These are phyloP conservation scores for Gaeumannomyces sp. DNA, from an alignment of 2,329 filamentous ascomycete genomes.

Conservation along the genomic window DNA sequence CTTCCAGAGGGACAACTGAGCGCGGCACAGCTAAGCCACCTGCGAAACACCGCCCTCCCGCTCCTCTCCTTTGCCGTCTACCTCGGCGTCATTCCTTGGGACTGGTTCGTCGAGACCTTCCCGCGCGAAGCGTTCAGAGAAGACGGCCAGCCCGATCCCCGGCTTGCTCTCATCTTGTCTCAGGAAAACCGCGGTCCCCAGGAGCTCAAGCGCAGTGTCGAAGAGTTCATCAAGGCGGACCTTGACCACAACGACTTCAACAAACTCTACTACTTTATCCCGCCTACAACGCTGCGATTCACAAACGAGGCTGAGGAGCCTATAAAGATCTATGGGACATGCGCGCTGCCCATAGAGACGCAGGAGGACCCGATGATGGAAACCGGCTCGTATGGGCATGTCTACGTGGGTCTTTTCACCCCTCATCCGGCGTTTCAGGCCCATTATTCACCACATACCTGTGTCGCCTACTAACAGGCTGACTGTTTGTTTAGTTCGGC, in stretches of 20 bases:
- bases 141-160: no score
- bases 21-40: background rate
- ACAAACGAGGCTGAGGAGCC: background rate
- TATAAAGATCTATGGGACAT: background rate
- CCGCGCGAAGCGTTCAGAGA: background rate
- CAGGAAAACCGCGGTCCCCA: no score
- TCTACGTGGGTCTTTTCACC: background rate
- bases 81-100: background rate
- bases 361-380: background rate
- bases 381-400: background rate
- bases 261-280: background rate
- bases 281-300: background rate
- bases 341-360: background rate
- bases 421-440: no score
- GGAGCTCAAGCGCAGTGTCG: background rate
- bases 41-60: background rate
- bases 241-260: background rate
- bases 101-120: background rate
- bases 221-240: background rate
- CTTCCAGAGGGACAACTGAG: background rate
- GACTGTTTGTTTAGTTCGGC: background rate
- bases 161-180: background rate
- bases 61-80: conserved; percentile 2
- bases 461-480: no score
- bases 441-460: no score